Evolutionary conservation across 257 asterid species (phyloP), one percentile per base, ranked within the genome.

Genomic region (Gynochthodes officinalis): DNA sequence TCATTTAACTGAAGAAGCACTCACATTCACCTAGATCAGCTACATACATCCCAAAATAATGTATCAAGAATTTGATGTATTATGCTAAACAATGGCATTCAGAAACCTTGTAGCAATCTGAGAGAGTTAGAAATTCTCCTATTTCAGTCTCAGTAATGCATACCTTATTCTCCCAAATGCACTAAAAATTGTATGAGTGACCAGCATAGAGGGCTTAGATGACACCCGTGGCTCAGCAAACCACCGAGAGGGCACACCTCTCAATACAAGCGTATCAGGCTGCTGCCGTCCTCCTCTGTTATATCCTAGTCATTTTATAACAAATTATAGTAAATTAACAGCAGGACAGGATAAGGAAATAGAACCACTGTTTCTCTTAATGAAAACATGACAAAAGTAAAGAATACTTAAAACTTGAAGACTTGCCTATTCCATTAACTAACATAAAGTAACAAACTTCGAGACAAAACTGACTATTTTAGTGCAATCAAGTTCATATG

Each of bases 241-340:
- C 99, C 99, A 95, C 80, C 99, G 83, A 40, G 98, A 95, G n/a
- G 99, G 99, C 78, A 89, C 80, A 64, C 99, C 98, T 84, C 84
- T 90, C 76, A 95, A 32, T 71, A 92, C 76, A 58, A 95, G 82
- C 39, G 98, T 95, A 82, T 92, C 97, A 40, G 97, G 98, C 79
- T 86, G 98, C 81, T 80, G 87, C 78, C 63, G 80, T 73, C 74
- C 86, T 42, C 84, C 78, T 81, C 92, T 90, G 64, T 74, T 75
- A 78, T 86, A 76, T 71, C 96, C 99, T 95, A 74, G 44, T 50
- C 67, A 67, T n/a, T n/a, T n/a, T n/a, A n/a, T n/a, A n/a, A n/a
- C n/a, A n/a, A n/a, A n/a, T n/a, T 12, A 19, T 10, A 42, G 46
- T 9, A 50, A 27, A 28, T 30, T 58, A 35, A 66, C 53, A 39